These are phyloP conservation scores for Hydrangea macrophylla DNA, from an alignment of 148 eudicot genomes.

Conservation along the genomic window DNA sequence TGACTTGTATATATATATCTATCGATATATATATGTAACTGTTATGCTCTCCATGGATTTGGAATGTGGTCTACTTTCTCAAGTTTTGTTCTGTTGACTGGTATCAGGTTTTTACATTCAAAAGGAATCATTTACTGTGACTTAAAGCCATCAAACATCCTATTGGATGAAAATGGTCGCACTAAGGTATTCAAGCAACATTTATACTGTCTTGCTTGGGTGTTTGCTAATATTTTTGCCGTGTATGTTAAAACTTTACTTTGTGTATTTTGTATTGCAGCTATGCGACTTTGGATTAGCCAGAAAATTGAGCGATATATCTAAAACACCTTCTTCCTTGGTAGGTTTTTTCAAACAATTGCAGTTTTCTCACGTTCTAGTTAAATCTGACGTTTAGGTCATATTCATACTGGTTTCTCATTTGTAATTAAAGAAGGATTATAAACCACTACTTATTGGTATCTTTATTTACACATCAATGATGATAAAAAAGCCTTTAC, in stretches of 20 bases:
- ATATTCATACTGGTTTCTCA: too few relatives aligned
- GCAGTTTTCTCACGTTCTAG: conserved; percentile 3
- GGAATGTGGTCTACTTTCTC: conserved; percentile 4
- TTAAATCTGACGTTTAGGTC: too few relatives aligned
- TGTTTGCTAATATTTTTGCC: background rate
- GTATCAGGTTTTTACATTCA: conserved; percentile 77
- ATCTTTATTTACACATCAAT: too few relatives aligned
- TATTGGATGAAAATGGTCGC: conserved; percentile 91
- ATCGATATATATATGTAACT: background rate
- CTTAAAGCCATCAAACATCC: conserved; percentile 89
- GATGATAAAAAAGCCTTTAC: too few relatives aligned
- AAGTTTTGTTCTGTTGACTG: conserved; percentile 1
- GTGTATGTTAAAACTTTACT: conserved; percentile 8
- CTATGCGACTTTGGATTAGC: conserved; percentile 96
- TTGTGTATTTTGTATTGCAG: conserved; percentile 34
- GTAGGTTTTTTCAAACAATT: conserved; percentile 33
- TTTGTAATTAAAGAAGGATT: too few relatives aligned
- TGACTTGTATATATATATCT: background rate
- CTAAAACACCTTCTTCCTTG: conserved; percentile 63
- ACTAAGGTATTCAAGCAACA: conserved; percentile 50
- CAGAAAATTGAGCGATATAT: conserved; percentile 80
- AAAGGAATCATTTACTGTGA: conserved; percentile 94
- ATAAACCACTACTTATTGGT: too few relatives aligned
- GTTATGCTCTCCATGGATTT: background rate
- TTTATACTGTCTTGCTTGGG: background rate